A percentile compares a stretch with the other conserved stretches of the same genome.
These are phyloP conservation scores for Triticum urartu DNA, from an alignment of 176 grass and related monocot species.

Conservation along the genomic window DNA sequence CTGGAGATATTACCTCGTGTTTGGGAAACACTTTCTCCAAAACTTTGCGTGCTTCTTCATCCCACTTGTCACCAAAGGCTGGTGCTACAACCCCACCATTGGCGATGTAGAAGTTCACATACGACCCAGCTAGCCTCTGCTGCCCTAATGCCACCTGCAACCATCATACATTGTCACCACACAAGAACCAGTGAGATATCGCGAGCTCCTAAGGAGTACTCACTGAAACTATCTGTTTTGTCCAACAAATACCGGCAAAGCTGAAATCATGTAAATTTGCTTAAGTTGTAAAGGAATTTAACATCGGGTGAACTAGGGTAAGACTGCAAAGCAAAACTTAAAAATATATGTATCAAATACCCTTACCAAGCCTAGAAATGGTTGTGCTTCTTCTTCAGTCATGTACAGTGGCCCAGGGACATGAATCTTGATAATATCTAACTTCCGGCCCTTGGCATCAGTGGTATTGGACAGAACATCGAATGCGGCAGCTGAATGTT, in stretches of 20 bases:
- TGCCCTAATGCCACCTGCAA: background rate
- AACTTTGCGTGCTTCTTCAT: slow-evolving; percentile 23
- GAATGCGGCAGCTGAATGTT: slow-evolving; percentile 47
- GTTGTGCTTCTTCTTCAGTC: slow-evolving; percentile 13
- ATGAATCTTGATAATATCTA: slow-evolving; percentile 68
- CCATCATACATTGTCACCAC: too few species aligned
- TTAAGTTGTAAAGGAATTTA: too few species aligned
- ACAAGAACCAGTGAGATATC: too few species aligned
- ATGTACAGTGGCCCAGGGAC: slow-evolving; percentile 56
- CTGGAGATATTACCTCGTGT: slow-evolving; percentile 17
- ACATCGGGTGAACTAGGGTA: too few species aligned
- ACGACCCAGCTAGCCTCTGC: slow-evolving; percentile 42
- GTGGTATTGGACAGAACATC: background rate
- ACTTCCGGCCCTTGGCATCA: slow-evolving; percentile 50
- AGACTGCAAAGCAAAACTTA: too few species aligned
- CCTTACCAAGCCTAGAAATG: too few species aligned
- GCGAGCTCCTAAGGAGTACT: too few species aligned
- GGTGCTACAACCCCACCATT: slow-evolving; percentile 54
- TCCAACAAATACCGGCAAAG: too few species aligned
- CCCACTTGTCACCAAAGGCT: slow-evolving; percentile 44
- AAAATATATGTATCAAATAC: too few species aligned
- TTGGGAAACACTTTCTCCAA: slow-evolving; percentile 30
- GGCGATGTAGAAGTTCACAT: slow-evolving; percentile 48
- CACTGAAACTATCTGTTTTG: too few species aligned
- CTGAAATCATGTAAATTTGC: too few species aligned